phyloP scores from a whole-genome alignment of 257 asterid species.

The Solanum chiquidenum region DNA sequence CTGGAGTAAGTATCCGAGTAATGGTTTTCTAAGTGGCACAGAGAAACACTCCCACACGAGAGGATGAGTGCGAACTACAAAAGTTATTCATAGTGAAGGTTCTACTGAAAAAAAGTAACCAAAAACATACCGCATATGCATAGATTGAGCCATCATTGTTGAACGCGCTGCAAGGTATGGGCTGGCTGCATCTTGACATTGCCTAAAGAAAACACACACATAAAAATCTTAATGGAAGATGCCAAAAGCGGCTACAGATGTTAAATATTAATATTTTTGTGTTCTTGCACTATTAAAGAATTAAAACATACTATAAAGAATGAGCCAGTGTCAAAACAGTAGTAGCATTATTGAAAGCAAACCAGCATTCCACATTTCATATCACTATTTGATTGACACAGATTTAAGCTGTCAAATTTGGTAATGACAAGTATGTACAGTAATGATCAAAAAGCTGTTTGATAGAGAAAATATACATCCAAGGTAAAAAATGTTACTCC shows the following conservation, averaged over 20 bases:
- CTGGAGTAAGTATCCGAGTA: neutral
- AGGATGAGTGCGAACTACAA: neutral
- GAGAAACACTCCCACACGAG: neutral
- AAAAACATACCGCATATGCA: constrained; percentile 66
- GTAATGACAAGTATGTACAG: neutral
- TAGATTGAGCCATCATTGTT: constrained; percentile 81
- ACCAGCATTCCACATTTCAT: neutral
- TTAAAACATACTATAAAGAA: neutral
- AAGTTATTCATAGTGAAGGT: neutral
- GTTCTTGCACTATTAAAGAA: neutral
- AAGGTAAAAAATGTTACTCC: neutral
- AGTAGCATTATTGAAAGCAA: neutral
- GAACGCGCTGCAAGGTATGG: constrained; percentile 76
- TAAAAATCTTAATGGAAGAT: neutral
- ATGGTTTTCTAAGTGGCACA: neutral
- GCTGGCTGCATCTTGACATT: constrained; percentile 74
- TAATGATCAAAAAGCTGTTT: neutral
- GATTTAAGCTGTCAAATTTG: neutral
- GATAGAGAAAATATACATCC: neutral
- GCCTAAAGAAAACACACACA: constrained; percentile 39
- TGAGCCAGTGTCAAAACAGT: neutral
- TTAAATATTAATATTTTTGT: neutral
- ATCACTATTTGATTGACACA: neutral
- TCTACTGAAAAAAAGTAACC: neutral
- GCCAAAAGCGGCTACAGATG: neutral